Conservation (phyloP, 345 rosid species). For the Eucalyptus erythrocorys region DNA sequence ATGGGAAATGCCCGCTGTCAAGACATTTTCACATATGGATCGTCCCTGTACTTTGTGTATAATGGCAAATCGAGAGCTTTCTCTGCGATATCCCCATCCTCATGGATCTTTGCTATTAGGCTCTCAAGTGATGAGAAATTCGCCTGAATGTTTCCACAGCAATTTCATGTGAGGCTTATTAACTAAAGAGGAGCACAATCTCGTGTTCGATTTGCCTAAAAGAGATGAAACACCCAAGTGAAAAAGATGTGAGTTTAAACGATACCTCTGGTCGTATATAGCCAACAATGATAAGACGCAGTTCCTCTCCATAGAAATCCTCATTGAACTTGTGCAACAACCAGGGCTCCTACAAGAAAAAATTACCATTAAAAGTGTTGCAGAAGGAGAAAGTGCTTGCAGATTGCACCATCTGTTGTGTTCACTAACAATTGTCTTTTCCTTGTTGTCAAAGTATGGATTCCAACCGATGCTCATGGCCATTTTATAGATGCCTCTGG, state of each 20-base stretch:
- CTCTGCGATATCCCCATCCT: constrained; percentile 59
- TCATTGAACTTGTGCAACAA: constrained; percentile 71
- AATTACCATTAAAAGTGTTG: neutral
- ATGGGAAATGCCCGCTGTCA: neutral
- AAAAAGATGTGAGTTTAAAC: neutral
- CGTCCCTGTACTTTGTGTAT: constrained; percentile 41
- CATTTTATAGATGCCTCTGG: constrained; percentile 72
- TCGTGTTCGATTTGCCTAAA: neutral
- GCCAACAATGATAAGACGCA: constrained; percentile 69
- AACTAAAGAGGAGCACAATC: neutral
- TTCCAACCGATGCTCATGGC: constrained; percentile 96
- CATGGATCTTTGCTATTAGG: constrained; percentile 61
- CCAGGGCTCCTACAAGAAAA: constrained; percentile 74
- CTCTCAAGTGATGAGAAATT: constrained; percentile 71
- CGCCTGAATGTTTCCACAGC: constrained; percentile 19
- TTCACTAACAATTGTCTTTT: constrained; percentile 77
- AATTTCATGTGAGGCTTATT: neutral
- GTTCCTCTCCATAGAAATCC: constrained; percentile 87
- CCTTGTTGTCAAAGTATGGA: constrained; percentile 75
- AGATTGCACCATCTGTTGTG: neutral
- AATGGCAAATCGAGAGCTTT: constrained; percentile 68
- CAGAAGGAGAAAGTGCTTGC: neutral
- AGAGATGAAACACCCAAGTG: neutral
- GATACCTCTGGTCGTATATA: constrained; percentile 82
- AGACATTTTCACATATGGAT: constrained; percentile 26